Percentiles rank a stretch among this genome's conserved stretches.
These are phyloP conservation scores for Colletotrichum caudatum DNA, from an alignment of 2,329 filamentous ascomycete genomes.

Conservation along the genomic window DNA sequence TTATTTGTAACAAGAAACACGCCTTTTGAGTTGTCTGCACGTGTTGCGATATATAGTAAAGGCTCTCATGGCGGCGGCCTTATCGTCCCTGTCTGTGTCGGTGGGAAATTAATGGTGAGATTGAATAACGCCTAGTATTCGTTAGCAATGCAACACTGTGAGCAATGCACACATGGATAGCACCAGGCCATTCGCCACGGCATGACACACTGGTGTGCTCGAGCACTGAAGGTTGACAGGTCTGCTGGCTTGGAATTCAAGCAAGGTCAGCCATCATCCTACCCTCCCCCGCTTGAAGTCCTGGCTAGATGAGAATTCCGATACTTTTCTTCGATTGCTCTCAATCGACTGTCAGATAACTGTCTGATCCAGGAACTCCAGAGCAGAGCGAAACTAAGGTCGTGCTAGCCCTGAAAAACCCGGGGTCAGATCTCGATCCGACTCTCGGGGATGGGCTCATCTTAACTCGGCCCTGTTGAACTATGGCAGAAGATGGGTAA, in stretches of 20 bases:
- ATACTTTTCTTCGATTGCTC: not conserved
- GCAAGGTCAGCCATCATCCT: not conserved
- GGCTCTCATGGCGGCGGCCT: slow-evolving; percentile 1
- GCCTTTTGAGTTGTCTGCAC: not conserved
- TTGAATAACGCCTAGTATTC: slow-evolving; percentile 14
- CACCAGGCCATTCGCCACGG: not conserved
- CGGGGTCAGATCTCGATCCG: slow-evolving; percentile 8
- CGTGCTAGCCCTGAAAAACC: not conserved
- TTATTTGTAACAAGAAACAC: not conserved
- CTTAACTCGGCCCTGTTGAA: not conserved
- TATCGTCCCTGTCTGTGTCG: not conserved
- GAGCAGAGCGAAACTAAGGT: not conserved
- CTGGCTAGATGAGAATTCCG: not conserved
- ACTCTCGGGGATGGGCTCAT: slow-evolving; percentile 8
- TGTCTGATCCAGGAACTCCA: not conserved
- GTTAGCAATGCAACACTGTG: slow-evolving; percentile 24
- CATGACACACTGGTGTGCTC: slow-evolving; percentile 31
- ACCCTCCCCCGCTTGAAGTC: not conserved
- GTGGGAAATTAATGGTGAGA: slow-evolving; percentile 19
- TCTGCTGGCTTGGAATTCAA: not conserved
- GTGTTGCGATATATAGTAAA: not conserved
- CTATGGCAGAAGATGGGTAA: not conserved
- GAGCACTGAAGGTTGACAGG: slow-evolving; percentile 1
- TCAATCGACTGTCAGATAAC: not conserved
- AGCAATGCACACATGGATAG: slow-evolving; percentile 11